Evolutionary conservation across 1,139 yeast species (phyloP).

Genomic region (Saccharomycopsis hybrid): DNA sequence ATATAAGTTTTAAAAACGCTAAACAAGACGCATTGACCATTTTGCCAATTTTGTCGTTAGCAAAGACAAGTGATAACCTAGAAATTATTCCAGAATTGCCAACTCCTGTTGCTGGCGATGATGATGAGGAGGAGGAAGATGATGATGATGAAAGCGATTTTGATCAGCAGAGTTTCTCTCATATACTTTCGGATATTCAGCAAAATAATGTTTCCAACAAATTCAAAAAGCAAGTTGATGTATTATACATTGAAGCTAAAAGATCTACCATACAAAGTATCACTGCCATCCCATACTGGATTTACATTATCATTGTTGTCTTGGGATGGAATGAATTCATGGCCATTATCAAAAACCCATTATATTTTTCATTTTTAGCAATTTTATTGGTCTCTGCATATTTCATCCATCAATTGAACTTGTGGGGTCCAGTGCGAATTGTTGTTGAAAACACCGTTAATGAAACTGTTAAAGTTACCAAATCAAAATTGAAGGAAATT

Average conservation of each 20-base stretch:
- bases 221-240: constrained; percentile 73
- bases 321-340: constrained; percentile 96
- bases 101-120: constrained; percentile 30
- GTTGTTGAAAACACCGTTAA: constrained; percentile 53
- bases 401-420: constrained; percentile 60
- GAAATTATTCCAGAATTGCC: constrained; percentile 54
- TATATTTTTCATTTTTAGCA: constrained; percentile 54
- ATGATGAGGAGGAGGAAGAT: constrained; percentile 30
- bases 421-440: constrained; percentile 68
- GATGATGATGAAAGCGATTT: constrained; percentile 37
- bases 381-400: constrained; percentile 55
- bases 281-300: constrained; percentile 78
- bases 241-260: constrained; percentile 78
- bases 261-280: constrained; percentile 64
- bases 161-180: constrained; percentile 37
- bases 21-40: constrained; percentile 49
- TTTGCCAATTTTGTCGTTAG: constrained; percentile 55
- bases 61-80: constrained; percentile 46
- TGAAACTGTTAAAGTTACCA: constrained; percentile 51
- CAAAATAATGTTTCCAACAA: constrained; percentile 50
- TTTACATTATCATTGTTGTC: constrained; percentile 63
- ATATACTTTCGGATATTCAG: constrained; percentile 51
- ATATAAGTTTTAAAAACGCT: constrained; percentile 53
- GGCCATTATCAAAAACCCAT: constrained; percentile 80
- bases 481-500: constrained; percentile 50